Evolutionary conservation across 805 yeast species (phyloP).

Genomic region (Saturnispora kantuleensis): DNA sequence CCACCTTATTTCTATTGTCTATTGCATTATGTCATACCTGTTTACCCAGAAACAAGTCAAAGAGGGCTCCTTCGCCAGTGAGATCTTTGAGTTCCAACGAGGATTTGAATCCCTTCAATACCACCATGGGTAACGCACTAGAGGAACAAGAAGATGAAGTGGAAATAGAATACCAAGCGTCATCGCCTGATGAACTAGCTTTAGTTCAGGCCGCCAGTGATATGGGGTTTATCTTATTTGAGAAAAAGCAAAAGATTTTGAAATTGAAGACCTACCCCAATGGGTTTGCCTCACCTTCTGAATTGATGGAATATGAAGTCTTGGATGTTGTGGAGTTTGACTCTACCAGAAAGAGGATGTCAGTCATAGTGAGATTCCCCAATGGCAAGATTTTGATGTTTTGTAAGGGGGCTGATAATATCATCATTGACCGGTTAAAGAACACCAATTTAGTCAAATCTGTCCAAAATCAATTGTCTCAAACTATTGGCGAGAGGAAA

Average conservation of each 20-base stretch:
- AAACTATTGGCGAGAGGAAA: constrained; percentile 51
- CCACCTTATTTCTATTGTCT: constrained; percentile 68
- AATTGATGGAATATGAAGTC: constrained; percentile 59
- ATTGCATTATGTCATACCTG: constrained; percentile 88
- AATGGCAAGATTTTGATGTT: constrained; percentile 64
- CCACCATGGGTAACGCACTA: constrained; percentile 4
- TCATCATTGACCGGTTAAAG: constrained; percentile 66
- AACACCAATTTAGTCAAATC: constrained; percentile 46
- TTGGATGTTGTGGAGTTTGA: constrained; percentile 79
- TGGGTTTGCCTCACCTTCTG: constrained; percentile 61
- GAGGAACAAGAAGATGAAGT: constrained; percentile 26
- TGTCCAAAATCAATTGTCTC: constrained; percentile 57
- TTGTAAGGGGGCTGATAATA: constrained; percentile 94
- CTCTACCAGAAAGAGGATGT: constrained; percentile 88
- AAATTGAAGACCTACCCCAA: constrained; percentile 72
- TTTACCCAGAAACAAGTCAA: constrained; percentile 46
- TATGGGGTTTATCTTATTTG: constrained; percentile 78
- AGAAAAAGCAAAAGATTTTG: constrained; percentile 50
- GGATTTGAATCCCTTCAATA: constrained; percentile 10
- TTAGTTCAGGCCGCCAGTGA: constrained; percentile 91
- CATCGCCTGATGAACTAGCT: constrained; percentile 96
- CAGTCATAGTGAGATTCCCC: constrained; percentile 71
- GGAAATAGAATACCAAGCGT: constrained; percentile 72
- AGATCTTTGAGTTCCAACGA: constrained; percentile 18
- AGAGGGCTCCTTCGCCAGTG: neutral